phyloP scores from a whole-genome alignment of 345 rosid genomes.

The Durio zibethinus region DNA sequence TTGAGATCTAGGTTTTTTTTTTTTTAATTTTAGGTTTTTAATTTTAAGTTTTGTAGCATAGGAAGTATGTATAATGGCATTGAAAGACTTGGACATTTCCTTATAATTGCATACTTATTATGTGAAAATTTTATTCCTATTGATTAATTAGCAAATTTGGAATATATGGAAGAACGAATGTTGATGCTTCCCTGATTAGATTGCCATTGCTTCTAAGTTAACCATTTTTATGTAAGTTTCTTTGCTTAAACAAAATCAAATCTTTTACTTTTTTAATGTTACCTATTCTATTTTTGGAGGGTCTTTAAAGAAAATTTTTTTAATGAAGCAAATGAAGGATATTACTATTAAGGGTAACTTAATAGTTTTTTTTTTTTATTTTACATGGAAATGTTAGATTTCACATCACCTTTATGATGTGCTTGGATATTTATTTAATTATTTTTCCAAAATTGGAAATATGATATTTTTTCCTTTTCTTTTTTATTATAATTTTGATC shows the following conservation, averaged over 20 bases:
- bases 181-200: background rate
- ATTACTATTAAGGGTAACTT: too few species aligned
- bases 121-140: background rate
- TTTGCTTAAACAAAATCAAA: background rate
- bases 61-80: background rate
- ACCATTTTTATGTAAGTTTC: constrained; percentile 23
- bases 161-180: background rate
- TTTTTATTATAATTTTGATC: background rate
- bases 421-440: background rate
- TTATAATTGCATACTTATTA: background rate
- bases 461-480: background rate
- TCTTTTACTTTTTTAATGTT: background rate
- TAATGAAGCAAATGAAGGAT: background rate
- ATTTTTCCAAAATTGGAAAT: background rate
- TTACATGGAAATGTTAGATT: constrained; percentile 21
- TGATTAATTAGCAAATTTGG: background rate
- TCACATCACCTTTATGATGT: background rate
- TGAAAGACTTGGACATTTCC: background rate
- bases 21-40: background rate
- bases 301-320: constrained; percentile 9
- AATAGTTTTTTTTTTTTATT: background rate
- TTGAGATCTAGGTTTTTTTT: background rate
- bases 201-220: background rate
- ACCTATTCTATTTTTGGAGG: background rate
- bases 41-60: constrained; percentile 1